Evolutionary conservation across 331 rosid species (phyloP).

Genomic region (Quercus lobata): DNA sequence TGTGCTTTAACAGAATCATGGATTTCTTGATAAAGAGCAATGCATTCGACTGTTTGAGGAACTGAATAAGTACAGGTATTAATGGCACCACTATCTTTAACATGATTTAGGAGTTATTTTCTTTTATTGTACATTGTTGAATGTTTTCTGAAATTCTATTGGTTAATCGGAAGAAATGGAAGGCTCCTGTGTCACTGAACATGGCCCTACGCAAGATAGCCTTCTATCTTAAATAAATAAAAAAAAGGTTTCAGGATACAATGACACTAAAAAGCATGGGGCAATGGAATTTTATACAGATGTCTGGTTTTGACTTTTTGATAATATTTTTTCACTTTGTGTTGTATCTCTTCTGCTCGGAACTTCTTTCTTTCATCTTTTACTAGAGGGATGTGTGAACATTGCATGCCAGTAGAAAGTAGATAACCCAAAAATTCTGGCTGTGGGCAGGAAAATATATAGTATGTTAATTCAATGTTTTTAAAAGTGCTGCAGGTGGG

Average conservation of each 20-base stretch:
- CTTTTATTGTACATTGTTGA: constrained; percentile 9
- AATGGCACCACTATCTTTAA: constrained; percentile 7
- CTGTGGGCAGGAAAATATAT: too few species aligned
- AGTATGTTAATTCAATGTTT: not conserved
- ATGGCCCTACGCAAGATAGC: not conserved
- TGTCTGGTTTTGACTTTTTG: not conserved
- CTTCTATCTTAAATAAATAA: not conserved
- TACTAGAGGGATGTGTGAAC: not conserved
- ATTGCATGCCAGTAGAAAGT: not conserved
- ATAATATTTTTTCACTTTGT: not conserved
- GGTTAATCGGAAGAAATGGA: not conserved
- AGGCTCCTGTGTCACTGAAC: not conserved
- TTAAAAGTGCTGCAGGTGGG: not conserved
- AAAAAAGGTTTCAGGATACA: not conserved
- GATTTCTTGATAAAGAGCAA: constrained; percentile 58
- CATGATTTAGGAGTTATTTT: constrained; percentile 15
- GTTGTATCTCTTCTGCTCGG: not conserved
- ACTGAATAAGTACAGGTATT: constrained; percentile 81
- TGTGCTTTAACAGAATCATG: constrained; percentile 43
- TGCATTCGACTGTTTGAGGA: constrained; percentile 80
- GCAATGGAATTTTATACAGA: not conserved
- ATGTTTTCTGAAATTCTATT: not conserved
- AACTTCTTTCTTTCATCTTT: not conserved
- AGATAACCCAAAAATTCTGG: not conserved
- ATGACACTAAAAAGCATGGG: not conserved